These are phyloP conservation scores for Cicer chorassanicum DNA, from an alignment of 306 rosid genomes.

Conservation along the genomic window DNA sequence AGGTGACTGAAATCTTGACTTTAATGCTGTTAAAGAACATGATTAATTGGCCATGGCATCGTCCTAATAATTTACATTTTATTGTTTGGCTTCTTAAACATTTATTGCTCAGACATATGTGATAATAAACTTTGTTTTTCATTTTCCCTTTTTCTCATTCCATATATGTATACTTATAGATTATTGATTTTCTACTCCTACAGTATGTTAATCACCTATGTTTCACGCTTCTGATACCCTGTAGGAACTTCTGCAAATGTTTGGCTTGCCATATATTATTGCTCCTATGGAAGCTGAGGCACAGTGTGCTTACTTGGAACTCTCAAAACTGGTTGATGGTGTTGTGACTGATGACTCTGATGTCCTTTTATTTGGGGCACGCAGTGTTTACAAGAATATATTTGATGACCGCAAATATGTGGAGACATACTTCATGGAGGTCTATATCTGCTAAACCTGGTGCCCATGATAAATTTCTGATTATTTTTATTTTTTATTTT, in stretches of 20 bases:
- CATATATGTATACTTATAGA: constrained; percentile 19
- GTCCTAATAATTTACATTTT: constrained; percentile 8
- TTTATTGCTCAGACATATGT: neutral
- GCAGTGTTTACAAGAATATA: constrained; percentile 92
- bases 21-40: constrained; percentile 5
- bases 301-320: constrained; percentile 93
- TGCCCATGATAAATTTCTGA: constrained; percentile 8
- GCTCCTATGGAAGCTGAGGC: constrained; percentile 99
- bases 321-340: constrained; percentile 87
- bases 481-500: constrained; percentile 1
- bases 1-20: neutral
- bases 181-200: constrained; percentile 16
- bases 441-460: constrained; percentile 45
- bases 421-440: constrained; percentile 96
- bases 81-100: constrained; percentile 11
- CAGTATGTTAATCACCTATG: constrained; percentile 27
- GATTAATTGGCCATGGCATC: constrained; percentile 19
- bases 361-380: constrained; percentile 87
- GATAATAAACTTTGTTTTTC: neutral
- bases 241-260: constrained; percentile 95
- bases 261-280: constrained; percentile 93
- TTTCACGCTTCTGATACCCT: constrained; percentile 41
- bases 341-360: constrained; percentile 98
- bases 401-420: constrained; percentile 97
- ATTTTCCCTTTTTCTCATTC: neutral